Conservation (phyloP, 768 basidiomycete species). For the Boletus insuetus region DNA sequence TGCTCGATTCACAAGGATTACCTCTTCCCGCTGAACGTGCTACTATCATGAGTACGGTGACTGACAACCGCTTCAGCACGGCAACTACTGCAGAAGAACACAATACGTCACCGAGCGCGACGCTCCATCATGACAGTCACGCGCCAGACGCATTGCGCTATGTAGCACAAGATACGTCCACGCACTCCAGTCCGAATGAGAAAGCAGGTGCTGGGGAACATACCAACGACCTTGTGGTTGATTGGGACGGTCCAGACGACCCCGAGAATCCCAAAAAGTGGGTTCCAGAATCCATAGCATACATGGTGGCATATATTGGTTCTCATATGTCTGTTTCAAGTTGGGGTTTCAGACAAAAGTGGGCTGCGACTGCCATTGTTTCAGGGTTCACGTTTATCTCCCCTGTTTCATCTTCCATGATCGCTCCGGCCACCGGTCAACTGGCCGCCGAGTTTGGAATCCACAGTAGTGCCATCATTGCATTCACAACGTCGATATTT, state of each 20-base stretch:
- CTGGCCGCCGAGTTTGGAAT: conserved; percentile 55
- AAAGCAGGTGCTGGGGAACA: not conserved
- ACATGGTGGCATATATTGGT: not conserved
- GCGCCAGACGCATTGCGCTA: not conserved
- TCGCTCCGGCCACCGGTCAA: conserved; percentile 59
- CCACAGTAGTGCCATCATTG: conserved; percentile 44
- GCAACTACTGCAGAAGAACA: not conserved
- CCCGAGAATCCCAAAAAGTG: conserved; percentile 60
- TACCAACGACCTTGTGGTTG: conserved; percentile 36
- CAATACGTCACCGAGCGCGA: conserved; percentile 5
- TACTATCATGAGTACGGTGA: not conserved
- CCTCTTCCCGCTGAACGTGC: not conserved
- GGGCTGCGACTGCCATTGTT: conserved; percentile 62
- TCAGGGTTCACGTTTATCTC: conserved; percentile 68
- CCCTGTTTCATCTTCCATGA: conserved; percentile 71
- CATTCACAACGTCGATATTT: conserved; percentile 60
- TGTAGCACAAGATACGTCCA: not conserved
- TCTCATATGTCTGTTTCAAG: conserved; percentile 22
- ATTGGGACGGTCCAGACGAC: conserved; percentile 65
- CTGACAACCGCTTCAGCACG: not conserved
- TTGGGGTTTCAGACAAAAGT: conserved; percentile 58
- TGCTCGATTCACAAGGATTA: not conserved
- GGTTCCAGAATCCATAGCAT: conserved; percentile 8
- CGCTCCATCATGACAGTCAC: conserved; percentile 4
- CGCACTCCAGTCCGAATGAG: not conserved